A percentile compares a stretch with the other conserved stretches of the same genome.
phyloP scores from a whole-genome alignment of 768 basidiomycete genomes.

The Suillus alpinus region DNA sequence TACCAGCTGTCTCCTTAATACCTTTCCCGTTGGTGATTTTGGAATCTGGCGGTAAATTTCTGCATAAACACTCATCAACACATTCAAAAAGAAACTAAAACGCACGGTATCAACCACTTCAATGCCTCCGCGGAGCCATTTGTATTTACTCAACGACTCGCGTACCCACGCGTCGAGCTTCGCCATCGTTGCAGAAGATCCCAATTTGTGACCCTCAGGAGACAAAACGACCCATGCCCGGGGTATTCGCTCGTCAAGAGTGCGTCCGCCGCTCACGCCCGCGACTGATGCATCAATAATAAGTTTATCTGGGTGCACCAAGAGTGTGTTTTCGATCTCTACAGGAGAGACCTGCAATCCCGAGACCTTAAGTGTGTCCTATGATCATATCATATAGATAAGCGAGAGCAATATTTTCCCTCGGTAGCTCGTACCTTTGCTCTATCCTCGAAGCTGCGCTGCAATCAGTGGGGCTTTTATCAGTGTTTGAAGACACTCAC shows the following conservation, averaged over 20 bases:
- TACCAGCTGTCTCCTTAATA: slow-evolving; percentile 57
- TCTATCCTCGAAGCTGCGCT: slow-evolving; percentile 65
- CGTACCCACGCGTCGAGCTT: slow-evolving; percentile 61
- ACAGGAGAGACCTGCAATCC: slow-evolving; percentile 78
- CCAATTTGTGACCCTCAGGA: slow-evolving; percentile 46
- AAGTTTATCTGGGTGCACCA: slow-evolving; percentile 57
- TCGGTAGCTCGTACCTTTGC: slow-evolving; percentile 49
- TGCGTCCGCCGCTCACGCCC: slow-evolving; percentile 70
- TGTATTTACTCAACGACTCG: slow-evolving; percentile 66
- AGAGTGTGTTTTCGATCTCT: slow-evolving; percentile 69
- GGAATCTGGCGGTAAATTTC: slow-evolving; percentile 55
- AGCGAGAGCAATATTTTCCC: slow-evolving; percentile 12
- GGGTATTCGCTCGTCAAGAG: slow-evolving; percentile 70
- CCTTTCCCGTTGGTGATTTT: slow-evolving; percentile 73
- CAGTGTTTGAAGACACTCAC: slow-evolving; percentile 36
- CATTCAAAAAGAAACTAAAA: slow-evolving; percentile 3
- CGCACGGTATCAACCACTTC: slow-evolving; percentile 61
- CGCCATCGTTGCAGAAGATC: slow-evolving; percentile 37
- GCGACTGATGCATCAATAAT: slow-evolving; percentile 69
- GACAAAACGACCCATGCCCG: slow-evolving; percentile 79
- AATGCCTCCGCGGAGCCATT: slow-evolving; percentile 75
- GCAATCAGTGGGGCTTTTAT: background rate
- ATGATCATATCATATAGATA: background rate
- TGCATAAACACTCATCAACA: slow-evolving; percentile 1
- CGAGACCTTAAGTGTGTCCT: slow-evolving; percentile 81